phyloP scores from a whole-genome alignment of 2,329 filamentous ascomycete genomes.

The Alternaria consortialis region DNA sequence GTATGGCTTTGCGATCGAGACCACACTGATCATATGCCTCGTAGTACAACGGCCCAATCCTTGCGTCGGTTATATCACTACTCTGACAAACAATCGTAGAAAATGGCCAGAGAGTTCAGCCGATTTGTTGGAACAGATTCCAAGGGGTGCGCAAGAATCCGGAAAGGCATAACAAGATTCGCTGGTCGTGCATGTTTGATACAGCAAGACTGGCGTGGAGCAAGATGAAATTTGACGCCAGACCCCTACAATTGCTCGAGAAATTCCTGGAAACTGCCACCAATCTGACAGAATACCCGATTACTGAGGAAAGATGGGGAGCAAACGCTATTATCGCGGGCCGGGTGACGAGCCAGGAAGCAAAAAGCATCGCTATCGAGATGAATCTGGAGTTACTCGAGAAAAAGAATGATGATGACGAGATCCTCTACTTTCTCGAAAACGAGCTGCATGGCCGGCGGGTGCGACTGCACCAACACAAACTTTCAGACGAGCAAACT shows the following conservation, averaged over 20 bases:
- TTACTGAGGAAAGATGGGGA: not conserved
- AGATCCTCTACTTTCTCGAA: conserved; percentile 2
- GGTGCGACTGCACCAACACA: not conserved
- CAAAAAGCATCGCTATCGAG: conserved; percentile 5
- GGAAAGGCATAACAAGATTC: not conserved
- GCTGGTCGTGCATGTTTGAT: conserved; percentile 33
- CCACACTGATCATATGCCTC: not conserved
- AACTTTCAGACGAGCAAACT: conserved; percentile 2
- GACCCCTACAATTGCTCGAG: conserved; percentile 8
- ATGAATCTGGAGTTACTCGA: conserved; percentile 7
- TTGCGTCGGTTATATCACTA: conserved; percentile 17
- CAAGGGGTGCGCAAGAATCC: not conserved
- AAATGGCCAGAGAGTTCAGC: not conserved
- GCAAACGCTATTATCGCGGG: not conserved
- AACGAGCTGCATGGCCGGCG: not conserved
- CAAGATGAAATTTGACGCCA: conserved; percentile 19
- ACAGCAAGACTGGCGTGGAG: conserved; percentile 28
- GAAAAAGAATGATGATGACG: not conserved
- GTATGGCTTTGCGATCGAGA: not conserved
- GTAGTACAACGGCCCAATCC: conserved; percentile 30
- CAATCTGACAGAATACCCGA: not conserved
- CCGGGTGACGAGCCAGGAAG: not conserved
- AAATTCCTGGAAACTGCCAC: not conserved
- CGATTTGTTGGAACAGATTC: conserved; percentile 1
- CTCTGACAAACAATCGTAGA: not conserved